Conservation (phyloP, 1,284 basidiomycete genomes). For the Bothia castanella region DNA sequence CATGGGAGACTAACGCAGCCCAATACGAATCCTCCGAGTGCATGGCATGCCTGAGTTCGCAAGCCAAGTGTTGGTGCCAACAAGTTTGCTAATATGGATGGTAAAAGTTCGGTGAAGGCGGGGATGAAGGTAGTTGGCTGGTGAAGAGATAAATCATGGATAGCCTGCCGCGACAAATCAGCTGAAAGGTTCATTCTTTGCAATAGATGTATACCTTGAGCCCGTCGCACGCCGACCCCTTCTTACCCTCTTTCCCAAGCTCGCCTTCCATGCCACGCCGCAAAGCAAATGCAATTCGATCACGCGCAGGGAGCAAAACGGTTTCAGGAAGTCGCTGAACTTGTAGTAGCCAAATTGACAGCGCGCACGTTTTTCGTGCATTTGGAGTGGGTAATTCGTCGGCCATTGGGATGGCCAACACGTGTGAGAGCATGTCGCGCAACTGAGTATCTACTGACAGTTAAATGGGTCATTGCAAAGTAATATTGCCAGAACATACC, state of each 20-base stretch:
- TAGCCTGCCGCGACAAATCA: conserved; percentile 45
- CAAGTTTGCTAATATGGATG: conserved; percentile 58
- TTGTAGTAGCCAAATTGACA: conserved; percentile 70
- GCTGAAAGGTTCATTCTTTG: background rate
- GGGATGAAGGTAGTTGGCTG: conserved; percentile 63
- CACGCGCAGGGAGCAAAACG: conserved; percentile 55
- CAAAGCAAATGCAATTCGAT: conserved; percentile 64
- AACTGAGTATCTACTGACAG: conserved; percentile 53
- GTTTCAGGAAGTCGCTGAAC: conserved; percentile 59
- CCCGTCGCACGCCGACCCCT: conserved; percentile 69
- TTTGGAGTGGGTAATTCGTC: conserved; percentile 69
- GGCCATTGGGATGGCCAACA: conserved; percentile 67
- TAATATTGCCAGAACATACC: conserved; percentile 40
- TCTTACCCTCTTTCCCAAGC: conserved; percentile 81
- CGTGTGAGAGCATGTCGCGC: conserved; percentile 51
- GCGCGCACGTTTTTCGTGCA: conserved; percentile 74
- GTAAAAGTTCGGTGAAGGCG: conserved; percentile 55
- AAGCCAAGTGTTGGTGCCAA: conserved; percentile 58
- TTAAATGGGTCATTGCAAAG: conserved; percentile 6
- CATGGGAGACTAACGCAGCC: conserved; percentile 46
- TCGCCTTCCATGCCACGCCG: conserved; percentile 76
- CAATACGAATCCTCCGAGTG: conserved; percentile 62
- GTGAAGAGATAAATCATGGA: conserved; percentile 62
- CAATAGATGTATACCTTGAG: conserved; percentile 50
- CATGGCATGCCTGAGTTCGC: conserved; percentile 67